Evolutionary conservation across 768 basidiomycete genomes (phyloP).

Genomic region (Trametes coccinea): DNA sequence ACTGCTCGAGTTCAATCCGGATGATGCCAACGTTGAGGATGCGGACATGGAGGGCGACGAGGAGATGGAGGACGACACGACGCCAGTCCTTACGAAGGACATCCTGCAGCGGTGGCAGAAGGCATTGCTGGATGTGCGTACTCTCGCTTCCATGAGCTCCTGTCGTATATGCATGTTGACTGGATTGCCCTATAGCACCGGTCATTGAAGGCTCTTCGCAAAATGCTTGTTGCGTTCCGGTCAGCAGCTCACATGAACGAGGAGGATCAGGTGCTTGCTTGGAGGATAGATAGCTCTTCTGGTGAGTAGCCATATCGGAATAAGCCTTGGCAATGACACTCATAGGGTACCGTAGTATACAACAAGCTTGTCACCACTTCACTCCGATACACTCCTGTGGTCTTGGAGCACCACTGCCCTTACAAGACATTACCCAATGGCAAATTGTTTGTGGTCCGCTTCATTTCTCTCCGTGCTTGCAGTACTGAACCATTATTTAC

Average conservation of each 20-base stretch:
- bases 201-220: constrained; percentile 81
- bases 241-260: constrained; percentile 90
- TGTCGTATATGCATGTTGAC: neutral
- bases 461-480: neutral
- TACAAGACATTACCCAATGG: constrained; percentile 82
- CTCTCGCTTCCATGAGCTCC: neutral
- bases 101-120: constrained; percentile 86
- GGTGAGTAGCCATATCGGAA: constrained; percentile 44
- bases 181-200: constrained; percentile 56
- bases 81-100: constrained; percentile 64
- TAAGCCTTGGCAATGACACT: neutral
- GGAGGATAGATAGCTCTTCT: constrained; percentile 80
- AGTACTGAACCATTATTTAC: constrained; percentile 2
- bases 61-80: constrained; percentile 43
- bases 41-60: constrained; percentile 46
- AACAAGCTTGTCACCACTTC: constrained; percentile 88
- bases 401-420: constrained; percentile 85
- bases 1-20: constrained; percentile 75
- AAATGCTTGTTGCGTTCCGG: constrained; percentile 86
- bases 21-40: constrained; percentile 43
- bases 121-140: constrained; percentile 73
- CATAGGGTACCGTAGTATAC: constrained; percentile 64
- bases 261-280: constrained; percentile 75
- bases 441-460: constrained; percentile 65
- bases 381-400: constrained; percentile 86